Evolutionary conservation across 2,329 filamentous ascomycete species (phyloP).

Genomic region (Ceratocystis cubensis): DNA sequence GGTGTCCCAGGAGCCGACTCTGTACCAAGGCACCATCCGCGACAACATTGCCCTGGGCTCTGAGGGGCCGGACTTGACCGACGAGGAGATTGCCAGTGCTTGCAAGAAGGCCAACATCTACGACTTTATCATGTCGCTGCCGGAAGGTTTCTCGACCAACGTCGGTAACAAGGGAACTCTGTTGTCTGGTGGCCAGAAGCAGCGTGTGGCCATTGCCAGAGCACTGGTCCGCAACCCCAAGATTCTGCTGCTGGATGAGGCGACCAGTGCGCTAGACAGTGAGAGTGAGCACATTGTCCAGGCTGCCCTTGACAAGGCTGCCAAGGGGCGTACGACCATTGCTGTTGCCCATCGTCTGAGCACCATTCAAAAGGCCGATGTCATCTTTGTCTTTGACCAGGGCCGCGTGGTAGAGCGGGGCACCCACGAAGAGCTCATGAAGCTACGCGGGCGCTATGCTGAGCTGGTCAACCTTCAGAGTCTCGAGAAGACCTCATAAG

Average conservation of each 20-base stretch:
- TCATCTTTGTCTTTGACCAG: constrained; percentile 94
- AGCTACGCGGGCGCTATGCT: constrained; percentile 56
- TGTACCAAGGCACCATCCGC: constrained; percentile 83
- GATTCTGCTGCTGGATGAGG: constrained; percentile 72
- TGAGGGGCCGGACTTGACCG: constrained; percentile 49
- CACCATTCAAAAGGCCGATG: constrained; percentile 87
- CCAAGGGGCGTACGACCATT: constrained; percentile 78
- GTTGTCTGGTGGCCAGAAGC: constrained; percentile 83
- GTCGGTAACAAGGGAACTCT: constrained; percentile 80
- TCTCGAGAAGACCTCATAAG: constrained; percentile 33
- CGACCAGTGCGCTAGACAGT: constrained; percentile 63
- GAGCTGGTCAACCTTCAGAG: constrained; percentile 73
- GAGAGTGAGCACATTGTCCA: constrained; percentile 72
- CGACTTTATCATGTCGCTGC: constrained; percentile 76
- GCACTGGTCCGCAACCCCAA: constrained; percentile 84
- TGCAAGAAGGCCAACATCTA: constrained; percentile 88
- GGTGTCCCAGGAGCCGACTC: constrained; percentile 84
- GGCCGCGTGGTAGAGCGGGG: constrained; percentile 77
- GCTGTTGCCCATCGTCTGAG: constrained; percentile 84
- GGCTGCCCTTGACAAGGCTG: constrained; percentile 66
- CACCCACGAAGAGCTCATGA: constrained; percentile 62
- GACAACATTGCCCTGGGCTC: constrained; percentile 82
- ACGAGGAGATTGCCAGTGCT: constrained; percentile 61
- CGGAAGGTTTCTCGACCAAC: constrained; percentile 72
- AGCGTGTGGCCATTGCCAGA: constrained; percentile 84